Evolutionary conservation across 257 asterid genomes (phyloP).

Genomic region (Ligustrum vulgare): DNA sequence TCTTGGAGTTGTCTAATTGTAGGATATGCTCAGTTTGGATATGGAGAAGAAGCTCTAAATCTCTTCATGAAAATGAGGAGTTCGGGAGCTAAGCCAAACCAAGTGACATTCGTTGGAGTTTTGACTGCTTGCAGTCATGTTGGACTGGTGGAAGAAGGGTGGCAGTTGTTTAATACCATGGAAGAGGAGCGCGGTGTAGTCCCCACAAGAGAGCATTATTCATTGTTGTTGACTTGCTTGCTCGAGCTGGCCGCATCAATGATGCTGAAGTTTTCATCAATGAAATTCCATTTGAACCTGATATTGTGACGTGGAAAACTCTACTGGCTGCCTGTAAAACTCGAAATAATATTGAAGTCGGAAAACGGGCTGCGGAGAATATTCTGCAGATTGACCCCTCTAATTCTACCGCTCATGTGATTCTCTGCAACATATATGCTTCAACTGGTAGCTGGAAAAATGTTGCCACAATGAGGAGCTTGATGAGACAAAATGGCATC

Average conservation of each 20-base stretch:
- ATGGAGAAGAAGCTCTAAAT: conserved; percentile 56
- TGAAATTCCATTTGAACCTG: conserved; percentile 43
- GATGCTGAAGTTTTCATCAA: conserved; percentile 65
- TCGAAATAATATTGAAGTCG: conserved; percentile 52
- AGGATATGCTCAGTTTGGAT: conserved; percentile 73
- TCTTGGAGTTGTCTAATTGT: conserved; percentile 75
- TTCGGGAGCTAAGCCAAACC: conserved; percentile 57
- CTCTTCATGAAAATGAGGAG: conserved; percentile 54
- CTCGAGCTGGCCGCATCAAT: conserved; percentile 56
- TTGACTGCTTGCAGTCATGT: conserved; percentile 79
- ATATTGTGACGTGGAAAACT: conserved; percentile 68
- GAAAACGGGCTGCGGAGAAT: conserved; percentile 60
- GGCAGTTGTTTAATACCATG: conserved; percentile 56
- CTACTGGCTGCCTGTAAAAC: conserved; percentile 65
- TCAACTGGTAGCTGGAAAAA: conserved; percentile 63
- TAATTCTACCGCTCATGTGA: conserved; percentile 56
- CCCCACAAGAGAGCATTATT: conserved; percentile 66
- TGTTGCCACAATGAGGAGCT: conserved; percentile 49
- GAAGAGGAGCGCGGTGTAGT: conserved; percentile 47
- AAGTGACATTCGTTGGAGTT: conserved; percentile 71
- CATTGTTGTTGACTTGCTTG: conserved; percentile 69
- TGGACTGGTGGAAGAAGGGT: conserved; percentile 76
- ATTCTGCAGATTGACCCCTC: conserved; percentile 57
- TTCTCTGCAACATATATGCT: conserved; percentile 63
- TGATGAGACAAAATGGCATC: conserved; percentile 63